Percentiles rank a stretch among this genome's conserved stretches.
These are phyloP conservation scores for Scutellaria baicalensis DNA, from an alignment of 257 asterid species.

Conservation along the genomic window DNA sequence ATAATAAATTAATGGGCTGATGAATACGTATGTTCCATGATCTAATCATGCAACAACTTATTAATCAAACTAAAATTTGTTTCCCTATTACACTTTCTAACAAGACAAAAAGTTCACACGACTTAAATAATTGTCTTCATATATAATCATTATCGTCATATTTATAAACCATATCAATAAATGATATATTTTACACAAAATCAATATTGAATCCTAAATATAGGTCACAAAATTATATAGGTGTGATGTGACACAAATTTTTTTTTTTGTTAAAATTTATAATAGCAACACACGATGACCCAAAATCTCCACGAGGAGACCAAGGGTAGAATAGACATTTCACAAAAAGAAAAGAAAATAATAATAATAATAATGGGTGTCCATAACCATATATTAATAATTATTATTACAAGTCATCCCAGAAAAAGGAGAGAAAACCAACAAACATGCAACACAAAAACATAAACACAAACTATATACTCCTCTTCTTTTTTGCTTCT, in stretches of 20 bases:
- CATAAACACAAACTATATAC: slow-evolving; percentile 15
- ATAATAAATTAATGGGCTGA: not conserved
- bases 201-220: no score
- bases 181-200: no score
- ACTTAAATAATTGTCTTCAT: not conserved
- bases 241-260: no score
- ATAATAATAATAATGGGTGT: slow-evolving; percentile 23
- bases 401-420: slow-evolving; percentile 5
- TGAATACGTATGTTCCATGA: not conserved
- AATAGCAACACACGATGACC: no score
- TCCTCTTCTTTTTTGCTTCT: slow-evolving; percentile 23
- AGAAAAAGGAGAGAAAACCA: not conserved
- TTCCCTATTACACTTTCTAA: not conserved
- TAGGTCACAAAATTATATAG: no score
- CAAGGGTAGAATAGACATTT: slow-evolving; percentile 21
- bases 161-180: no score
- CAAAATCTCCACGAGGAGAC: no score
- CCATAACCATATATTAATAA: slow-evolving; percentile 20
- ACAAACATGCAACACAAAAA: slow-evolving; percentile 26
- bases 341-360: not conserved
- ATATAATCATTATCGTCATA: not conserved
- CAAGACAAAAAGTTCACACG: not conserved
- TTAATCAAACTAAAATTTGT: not conserved
- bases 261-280: no score
- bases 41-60: not conserved